Evolutionary conservation across 331 rosid species (phyloP).

Genomic region (Malus hybrid): DNA sequence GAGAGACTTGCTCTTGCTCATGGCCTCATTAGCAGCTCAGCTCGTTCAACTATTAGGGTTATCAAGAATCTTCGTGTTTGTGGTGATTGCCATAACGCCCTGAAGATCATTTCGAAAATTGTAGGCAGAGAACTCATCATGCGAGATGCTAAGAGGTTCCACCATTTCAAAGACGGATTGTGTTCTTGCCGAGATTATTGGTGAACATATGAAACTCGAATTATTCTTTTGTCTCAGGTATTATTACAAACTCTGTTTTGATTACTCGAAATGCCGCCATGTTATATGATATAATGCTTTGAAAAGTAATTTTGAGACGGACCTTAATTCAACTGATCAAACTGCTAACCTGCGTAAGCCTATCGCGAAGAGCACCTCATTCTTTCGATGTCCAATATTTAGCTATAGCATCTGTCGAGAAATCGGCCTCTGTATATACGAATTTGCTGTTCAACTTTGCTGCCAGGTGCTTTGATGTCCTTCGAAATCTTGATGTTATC

Average conservation of each 20-base stretch:
- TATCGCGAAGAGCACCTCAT: too few relatives aligned
- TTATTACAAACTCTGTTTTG: background rate
- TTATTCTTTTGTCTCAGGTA: slow-evolving; percentile 11
- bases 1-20: slow-evolving; percentile 70
- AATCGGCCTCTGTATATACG: too few relatives aligned
- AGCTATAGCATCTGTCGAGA: too few relatives aligned
- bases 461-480: too few relatives aligned
- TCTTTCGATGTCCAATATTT: too few relatives aligned
- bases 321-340: too few relatives aligned
- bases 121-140: slow-evolving; percentile 56
- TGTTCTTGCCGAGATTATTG: slow-evolving; percentile 82
- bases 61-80: slow-evolving; percentile 75
- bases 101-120: slow-evolving; percentile 66
- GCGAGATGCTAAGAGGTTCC: slow-evolving; percentile 38
- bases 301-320: too few relatives aligned
- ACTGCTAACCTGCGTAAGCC: too few relatives aligned
- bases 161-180: slow-evolving; percentile 59
- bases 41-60: slow-evolving; percentile 52
- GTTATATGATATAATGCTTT: too few relatives aligned
- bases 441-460: too few relatives aligned
- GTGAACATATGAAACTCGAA: slow-evolving; percentile 34
- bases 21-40: slow-evolving; percentile 59
- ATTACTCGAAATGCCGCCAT: background rate
- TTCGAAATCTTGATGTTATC: too few relatives aligned
- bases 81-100: slow-evolving; percentile 65